These are phyloP conservation scores for Xylaria sp. DNA, from an alignment of 2,329 filamentous ascomycete genomes.

Conservation along the genomic window DNA sequence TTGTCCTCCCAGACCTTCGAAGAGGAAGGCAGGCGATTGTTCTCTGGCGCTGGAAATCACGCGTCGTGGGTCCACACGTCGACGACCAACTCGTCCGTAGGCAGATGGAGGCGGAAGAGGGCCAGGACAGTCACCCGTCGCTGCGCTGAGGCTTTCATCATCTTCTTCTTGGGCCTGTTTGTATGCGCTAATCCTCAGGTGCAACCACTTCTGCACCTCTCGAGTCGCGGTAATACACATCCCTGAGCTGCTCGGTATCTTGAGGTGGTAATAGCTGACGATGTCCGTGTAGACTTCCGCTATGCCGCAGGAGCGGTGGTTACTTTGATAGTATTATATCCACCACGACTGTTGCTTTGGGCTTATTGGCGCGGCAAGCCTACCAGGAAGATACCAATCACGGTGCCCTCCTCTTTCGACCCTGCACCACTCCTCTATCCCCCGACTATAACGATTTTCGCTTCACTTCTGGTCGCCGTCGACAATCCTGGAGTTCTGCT, in stretches of 20 bases:
- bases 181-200: slow-evolving; percentile 45
- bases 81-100: slow-evolving; percentile 27
- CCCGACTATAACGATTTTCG: slow-evolving; percentile 65
- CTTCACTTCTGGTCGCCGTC: slow-evolving; percentile 67
- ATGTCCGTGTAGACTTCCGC: slow-evolving; percentile 37
- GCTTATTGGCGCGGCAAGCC: slow-evolving; percentile 38
- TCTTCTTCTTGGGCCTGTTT: slow-evolving; percentile 45
- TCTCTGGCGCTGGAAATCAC: slow-evolving; percentile 23
- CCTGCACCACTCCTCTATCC: slow-evolving; percentile 90
- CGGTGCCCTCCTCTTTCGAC: slow-evolving; percentile 74
- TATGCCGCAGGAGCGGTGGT: slow-evolving; percentile 33
- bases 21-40: slow-evolving; percentile 33
- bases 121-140: slow-evolving; percentile 50
- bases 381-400: slow-evolving; percentile 38
- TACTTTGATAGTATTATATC: slow-evolving; percentile 49
- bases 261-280: slow-evolving; percentile 4
- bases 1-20: slow-evolving; percentile 42
- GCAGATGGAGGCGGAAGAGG: slow-evolving; percentile 41
- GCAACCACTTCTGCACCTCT: slow-evolving; percentile 40
- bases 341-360: slow-evolving; percentile 52
- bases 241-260: neutral
- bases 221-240: slow-evolving; percentile 44
- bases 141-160: slow-evolving; percentile 46
- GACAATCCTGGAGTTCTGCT: slow-evolving; percentile 59
- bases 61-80: slow-evolving; percentile 6